Conservation (phyloP, 2,329 filamentous ascomycete genomes). For the Ceratocystis albifundus region DNA sequence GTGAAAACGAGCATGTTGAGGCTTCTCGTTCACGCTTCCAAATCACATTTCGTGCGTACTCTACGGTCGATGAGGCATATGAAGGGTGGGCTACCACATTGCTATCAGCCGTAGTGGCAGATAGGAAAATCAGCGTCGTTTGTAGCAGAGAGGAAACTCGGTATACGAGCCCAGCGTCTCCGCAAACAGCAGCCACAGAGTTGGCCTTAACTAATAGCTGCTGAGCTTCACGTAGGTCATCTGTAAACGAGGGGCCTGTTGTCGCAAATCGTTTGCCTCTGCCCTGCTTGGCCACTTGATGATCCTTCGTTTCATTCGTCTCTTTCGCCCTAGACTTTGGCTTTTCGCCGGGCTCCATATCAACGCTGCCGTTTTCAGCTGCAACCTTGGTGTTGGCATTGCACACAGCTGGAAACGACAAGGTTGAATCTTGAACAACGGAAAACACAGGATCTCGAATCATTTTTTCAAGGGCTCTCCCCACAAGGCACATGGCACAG, state of each 20-base stretch:
- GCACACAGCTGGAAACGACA: slow-evolving; percentile 66
- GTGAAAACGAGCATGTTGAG: slow-evolving; percentile 30
- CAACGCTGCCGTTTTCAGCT: slow-evolving; percentile 8
- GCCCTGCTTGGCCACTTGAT: slow-evolving; percentile 2
- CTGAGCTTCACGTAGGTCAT: slow-evolving; percentile 53
- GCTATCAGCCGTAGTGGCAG: slow-evolving; percentile 43
- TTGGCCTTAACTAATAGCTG: slow-evolving; percentile 55
- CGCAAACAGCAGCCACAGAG: slow-evolving; percentile 40
- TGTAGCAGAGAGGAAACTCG: slow-evolving; percentile 52
- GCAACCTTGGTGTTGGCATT: slow-evolving; percentile 25
- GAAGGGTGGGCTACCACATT: slow-evolving; percentile 40
- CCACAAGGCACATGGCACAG: slow-evolving; percentile 55
- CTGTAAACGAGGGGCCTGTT: slow-evolving; percentile 38
- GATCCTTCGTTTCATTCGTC: slow-evolving; percentile 24
- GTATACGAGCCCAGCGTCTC: slow-evolving; percentile 50
- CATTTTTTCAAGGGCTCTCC: slow-evolving; percentile 60
- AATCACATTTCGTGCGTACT: slow-evolving; percentile 58
- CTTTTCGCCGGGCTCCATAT: slow-evolving; percentile 10
- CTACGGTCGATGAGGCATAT: slow-evolving; percentile 52
- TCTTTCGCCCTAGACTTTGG: slow-evolving; percentile 12
- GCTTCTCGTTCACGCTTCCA: slow-evolving; percentile 53
- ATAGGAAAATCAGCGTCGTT: slow-evolving; percentile 53
- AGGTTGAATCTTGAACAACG: slow-evolving; percentile 81
- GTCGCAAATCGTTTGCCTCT: not conserved
- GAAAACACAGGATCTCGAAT: slow-evolving; percentile 73